These are phyloP conservation scores for Talaromyces nanjingensis DNA, from an alignment of 495 filamentous ascomycete species.

Conservation along the genomic window DNA sequence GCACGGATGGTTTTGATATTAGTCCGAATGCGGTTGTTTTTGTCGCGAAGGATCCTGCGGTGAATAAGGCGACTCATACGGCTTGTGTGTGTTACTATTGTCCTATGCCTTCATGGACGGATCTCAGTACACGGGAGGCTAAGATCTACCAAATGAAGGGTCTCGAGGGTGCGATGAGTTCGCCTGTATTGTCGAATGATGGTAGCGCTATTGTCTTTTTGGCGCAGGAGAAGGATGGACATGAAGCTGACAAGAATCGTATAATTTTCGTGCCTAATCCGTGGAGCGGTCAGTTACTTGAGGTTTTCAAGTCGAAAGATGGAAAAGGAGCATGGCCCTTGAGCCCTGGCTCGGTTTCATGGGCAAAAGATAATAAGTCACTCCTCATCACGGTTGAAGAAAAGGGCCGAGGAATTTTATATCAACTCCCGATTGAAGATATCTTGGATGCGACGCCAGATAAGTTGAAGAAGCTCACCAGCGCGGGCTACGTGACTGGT, in stretches of 20 bases:
- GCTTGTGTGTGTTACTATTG: slow-evolving; percentile 60
- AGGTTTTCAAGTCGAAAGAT: slow-evolving; percentile 56
- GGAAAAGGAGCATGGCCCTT: slow-evolving; percentile 60
- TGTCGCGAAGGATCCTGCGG: slow-evolving; percentile 72
- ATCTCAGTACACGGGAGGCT: slow-evolving; percentile 37
- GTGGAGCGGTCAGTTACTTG: slow-evolving; percentile 47
- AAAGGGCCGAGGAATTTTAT: slow-evolving; percentile 55
- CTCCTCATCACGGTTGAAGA: slow-evolving; percentile 64
- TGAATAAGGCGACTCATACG: slow-evolving; percentile 75
- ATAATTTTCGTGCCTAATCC: slow-evolving; percentile 61
- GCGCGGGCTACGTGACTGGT: slow-evolving; percentile 53
- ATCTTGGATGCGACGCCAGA: slow-evolving; percentile 43
- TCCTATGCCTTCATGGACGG: slow-evolving; percentile 51
- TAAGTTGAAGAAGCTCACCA: slow-evolving; percentile 49
- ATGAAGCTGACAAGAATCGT: slow-evolving; percentile 84
- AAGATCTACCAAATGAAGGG: slow-evolving; percentile 31
- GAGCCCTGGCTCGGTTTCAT: slow-evolving; percentile 58
- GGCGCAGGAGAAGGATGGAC: slow-evolving; percentile 70
- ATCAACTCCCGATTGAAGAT: slow-evolving; percentile 49
- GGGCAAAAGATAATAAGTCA: slow-evolving; percentile 56
- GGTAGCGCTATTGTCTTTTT: slow-evolving; percentile 73
- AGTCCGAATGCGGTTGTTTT: slow-evolving; percentile 59
- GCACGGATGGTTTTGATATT: slow-evolving; percentile 53
- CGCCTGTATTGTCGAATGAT: slow-evolving; percentile 69
- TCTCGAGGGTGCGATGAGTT: slow-evolving; percentile 65